phyloP scores from a whole-genome alignment of 225 moss, liverwort and hornwort species.

The Climacium dendroides region DNA sequence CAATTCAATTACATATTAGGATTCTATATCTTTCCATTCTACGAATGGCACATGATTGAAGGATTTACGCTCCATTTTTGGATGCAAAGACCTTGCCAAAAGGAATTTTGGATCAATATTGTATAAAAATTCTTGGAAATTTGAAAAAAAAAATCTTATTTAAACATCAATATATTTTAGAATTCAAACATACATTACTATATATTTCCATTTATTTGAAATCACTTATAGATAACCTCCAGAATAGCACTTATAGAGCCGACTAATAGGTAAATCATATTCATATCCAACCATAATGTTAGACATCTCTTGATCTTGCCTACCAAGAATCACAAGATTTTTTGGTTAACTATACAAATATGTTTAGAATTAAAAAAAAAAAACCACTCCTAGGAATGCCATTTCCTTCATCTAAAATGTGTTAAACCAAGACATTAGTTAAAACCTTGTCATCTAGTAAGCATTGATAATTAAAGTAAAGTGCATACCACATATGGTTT shows the following conservation, averaged over 20 bases:
- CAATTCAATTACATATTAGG: background rate
- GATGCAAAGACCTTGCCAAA: background rate
- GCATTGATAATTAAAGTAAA: background rate
- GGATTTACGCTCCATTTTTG: accelerated
- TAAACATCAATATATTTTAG: background rate
- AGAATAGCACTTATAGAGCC: accelerated
- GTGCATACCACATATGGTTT: accelerated
- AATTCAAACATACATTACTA: background rate
- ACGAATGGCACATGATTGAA: accelerated
- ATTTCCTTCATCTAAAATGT: background rate
- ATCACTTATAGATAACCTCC: background rate
- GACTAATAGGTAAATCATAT: background rate
- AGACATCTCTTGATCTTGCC: background rate
- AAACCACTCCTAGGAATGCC: accelerated
- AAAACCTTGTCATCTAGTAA: background rate
- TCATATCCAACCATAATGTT: background rate
- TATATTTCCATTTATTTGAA: background rate
- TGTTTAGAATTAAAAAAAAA: background rate
- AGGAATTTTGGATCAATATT: background rate
- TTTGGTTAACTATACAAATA: background rate
- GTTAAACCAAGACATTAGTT: background rate
- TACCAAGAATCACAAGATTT: background rate
- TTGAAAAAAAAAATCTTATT: background rate
- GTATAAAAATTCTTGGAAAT: background rate
- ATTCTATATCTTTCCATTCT: accelerated